Evolutionary conservation across 106 monocot genomes (phyloP).

Genomic region (Xerophyta viscosa): DNA sequence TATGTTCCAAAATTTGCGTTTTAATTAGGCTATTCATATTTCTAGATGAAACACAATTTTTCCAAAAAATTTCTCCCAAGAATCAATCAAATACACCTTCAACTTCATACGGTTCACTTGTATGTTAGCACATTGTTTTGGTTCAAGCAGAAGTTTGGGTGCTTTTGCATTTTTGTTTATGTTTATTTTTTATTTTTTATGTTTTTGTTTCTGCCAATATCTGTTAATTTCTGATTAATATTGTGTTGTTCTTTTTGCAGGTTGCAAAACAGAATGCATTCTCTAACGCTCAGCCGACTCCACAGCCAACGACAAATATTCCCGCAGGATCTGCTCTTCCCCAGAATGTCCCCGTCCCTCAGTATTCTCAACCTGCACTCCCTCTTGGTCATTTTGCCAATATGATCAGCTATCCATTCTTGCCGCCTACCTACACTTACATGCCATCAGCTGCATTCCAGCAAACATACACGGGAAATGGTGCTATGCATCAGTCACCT

Average conservation of each 20-base stretch:
- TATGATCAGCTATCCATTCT: constrained; percentile 81
- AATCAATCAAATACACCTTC: too few species aligned
- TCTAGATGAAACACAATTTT: too few species aligned
- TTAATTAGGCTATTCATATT: too few species aligned
- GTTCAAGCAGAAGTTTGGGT: too few species aligned
- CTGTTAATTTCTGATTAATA: too few species aligned
- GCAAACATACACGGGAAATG: constrained; percentile 60
- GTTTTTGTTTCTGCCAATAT: too few species aligned
- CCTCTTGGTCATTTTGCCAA: constrained; percentile 80
- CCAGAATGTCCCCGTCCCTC: constrained; percentile 66
- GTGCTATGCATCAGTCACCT: constrained; percentile 69
- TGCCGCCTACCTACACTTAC: constrained; percentile 70
- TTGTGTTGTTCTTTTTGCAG: constrained; percentile 39
- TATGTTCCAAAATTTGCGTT: too few species aligned
- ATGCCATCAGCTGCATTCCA: constrained; percentile 80
- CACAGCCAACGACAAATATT: constrained; percentile 35
- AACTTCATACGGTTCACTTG: too few species aligned
- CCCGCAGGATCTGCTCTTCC: constrained; percentile 45
- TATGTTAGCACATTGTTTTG: too few species aligned
- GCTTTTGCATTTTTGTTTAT: too few species aligned
- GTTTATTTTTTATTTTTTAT: too few species aligned
- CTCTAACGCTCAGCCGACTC: constrained; percentile 32
- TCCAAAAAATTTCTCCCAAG: too few species aligned
- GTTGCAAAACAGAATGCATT: constrained; percentile 42
- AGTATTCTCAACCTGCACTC: constrained; percentile 72